Evolutionary conservation across 148 eudicot species (phyloP), one percentile per base, ranked within the genome.

Genomic region (Vaccinium darrowii): DNA sequence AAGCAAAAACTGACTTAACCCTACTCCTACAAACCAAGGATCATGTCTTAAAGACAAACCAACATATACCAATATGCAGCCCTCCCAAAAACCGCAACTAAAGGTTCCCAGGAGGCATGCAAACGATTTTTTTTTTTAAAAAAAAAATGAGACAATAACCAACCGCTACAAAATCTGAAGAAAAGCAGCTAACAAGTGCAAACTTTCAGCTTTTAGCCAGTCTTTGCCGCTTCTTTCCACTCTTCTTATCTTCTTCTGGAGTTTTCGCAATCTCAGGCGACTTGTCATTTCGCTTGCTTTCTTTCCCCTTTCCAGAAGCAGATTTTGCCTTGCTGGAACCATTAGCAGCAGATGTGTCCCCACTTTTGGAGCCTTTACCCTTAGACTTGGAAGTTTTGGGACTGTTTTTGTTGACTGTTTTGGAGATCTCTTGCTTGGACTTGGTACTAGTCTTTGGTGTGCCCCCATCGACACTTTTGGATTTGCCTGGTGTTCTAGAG

Each of bases 341-440:
- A 82, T 74, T 86, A 4, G 76, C n/a, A 75, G 81, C 86, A 11
- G 89, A 71, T 60, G 86, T 87, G 57, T 83, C 85, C 47, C 86
- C 87, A 87, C 84, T 83, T 85, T 85, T 82, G 14, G 89, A 80
- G 25, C 85, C 89, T 84, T 91, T 92, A 13, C 87, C 93, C 86
- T 90, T 89, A 73, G 90, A 87, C 83, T 88, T 91, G n/a, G 50
- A 87, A 63, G 67, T 81, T 65, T 83, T 87, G 23, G 87, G 88
- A 0, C 69, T 77, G 27, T 82, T 88, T 58, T 76, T 81, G 79
- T 30, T 8, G 63, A 51, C 53, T 76, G 78, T 47, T 71, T 85
- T 83, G 25, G 81, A 81, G 1, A 83, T 80, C 19, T 84, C 90
- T 76, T 49, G 87, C 73, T 84, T 90, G 7, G 92, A 82, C 82